Evolutionary conservation across 768 basidiomycete genomes (phyloP).

Genomic region (Mycena epipterygia): DNA sequence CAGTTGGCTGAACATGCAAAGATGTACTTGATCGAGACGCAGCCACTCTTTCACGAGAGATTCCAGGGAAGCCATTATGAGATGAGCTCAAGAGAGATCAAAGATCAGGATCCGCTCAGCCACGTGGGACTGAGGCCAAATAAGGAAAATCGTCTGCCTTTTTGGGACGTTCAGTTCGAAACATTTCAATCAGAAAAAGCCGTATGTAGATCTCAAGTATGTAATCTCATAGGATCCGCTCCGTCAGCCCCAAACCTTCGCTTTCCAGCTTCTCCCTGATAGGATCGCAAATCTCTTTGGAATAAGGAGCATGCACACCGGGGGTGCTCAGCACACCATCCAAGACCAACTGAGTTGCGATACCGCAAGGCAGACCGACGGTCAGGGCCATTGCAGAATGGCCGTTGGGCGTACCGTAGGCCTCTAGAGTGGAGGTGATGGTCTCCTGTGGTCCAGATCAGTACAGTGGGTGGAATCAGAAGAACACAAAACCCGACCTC

Average conservation of each 20-base stretch:
- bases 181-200: not conserved
- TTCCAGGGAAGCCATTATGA: constrained; percentile 17
- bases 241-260: constrained; percentile 82
- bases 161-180: not conserved
- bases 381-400: constrained; percentile 93
- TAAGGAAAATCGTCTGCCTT: constrained; percentile 10
- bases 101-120: too few relatives aligned
- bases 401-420: constrained; percentile 84
- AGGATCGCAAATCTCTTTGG: constrained; percentile 85
- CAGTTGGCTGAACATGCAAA: not conserved
- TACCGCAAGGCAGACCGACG: constrained; percentile 95
- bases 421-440: constrained; percentile 91
- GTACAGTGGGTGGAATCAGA: constrained; percentile 8
- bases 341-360: constrained; percentile 91
- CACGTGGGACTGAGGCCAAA: constrained; percentile 7
- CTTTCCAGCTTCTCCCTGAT: constrained; percentile 76
- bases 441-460: constrained; percentile 67
- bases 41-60: constrained; percentile 55
- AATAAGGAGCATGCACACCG: constrained; percentile 91
- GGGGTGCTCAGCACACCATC: constrained; percentile 85
- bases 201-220: not conserved
- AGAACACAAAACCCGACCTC: constrained; percentile 56
- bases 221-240: constrained; percentile 68
- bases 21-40: constrained; percentile 51
- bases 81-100: not conserved